Percentiles rank a stretch among this genome's conserved stretches.
phyloP scores from a whole-genome alignment of 1,284 basidiomycete genomes.

The Pterula multifida region DNA sequence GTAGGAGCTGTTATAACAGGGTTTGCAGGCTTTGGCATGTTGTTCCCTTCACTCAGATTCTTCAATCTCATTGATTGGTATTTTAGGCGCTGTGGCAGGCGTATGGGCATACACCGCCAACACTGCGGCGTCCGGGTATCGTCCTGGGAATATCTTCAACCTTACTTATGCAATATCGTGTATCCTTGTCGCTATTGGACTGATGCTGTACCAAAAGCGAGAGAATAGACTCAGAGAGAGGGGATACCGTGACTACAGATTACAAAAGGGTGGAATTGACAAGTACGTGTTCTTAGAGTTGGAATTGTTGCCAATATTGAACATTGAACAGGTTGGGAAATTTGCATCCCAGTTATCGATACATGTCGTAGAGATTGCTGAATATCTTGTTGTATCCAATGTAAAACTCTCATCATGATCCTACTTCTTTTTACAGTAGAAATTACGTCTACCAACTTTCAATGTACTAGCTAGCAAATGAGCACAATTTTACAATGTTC shows the following conservation, averaged over 20 bases:
- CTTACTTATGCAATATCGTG: constrained; percentile 4
- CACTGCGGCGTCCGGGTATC: constrained; percentile 7
- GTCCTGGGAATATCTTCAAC: constrained; percentile 9
- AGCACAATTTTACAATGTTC: not conserved
- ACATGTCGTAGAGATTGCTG: constrained; percentile 1
- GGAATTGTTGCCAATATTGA: not conserved
- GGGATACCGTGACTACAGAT: constrained; percentile 8
- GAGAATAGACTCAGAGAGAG: constrained; percentile 9
- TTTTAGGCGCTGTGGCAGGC: not conserved
- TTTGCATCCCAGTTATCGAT: constrained; percentile 2
- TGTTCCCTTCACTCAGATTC: no score
- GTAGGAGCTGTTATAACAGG: constrained; percentile 1
- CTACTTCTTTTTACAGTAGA: no score
- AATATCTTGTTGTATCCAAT: no score
- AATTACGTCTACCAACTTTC: no score
- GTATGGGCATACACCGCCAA: constrained; percentile 9
- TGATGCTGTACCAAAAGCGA: constrained; percentile 5
- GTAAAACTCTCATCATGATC: no score
- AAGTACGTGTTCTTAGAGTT: constrained; percentile 1
- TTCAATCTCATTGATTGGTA: not conserved
- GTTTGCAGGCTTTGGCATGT: constrained; percentile 4
- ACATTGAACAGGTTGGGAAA: not conserved
- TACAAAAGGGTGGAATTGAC: constrained; percentile 2
- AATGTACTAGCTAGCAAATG: no score
- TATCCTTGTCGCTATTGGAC: not conserved